A percentile compares a stretch with the other conserved stretches of the same genome.
These are phyloP conservation scores for Chionographis japonica DNA, from an alignment of 106 monocot genomes.

Conservation along the genomic window DNA sequence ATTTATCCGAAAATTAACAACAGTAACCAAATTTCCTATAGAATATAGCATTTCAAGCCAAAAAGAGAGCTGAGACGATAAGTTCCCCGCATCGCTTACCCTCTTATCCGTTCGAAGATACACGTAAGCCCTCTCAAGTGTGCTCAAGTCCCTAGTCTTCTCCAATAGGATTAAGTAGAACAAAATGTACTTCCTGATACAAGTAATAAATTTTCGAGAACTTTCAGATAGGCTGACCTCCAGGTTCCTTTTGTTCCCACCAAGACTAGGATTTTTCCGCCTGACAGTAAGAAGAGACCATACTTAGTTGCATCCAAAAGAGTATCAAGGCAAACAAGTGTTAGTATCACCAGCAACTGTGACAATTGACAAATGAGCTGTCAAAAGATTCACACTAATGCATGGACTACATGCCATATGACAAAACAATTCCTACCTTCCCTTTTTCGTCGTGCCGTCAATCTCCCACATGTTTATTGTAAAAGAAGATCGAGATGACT, in stretches of 20 bases:
- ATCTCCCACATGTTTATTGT: slow-evolving; percentile 99
- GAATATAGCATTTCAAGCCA: not conserved
- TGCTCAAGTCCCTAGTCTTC: slow-evolving; percentile 62
- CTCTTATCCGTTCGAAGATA: slow-evolving; percentile 92
- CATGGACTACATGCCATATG: not conserved
- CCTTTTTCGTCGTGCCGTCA: slow-evolving; percentile 76
- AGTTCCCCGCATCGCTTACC: slow-evolving; percentile 23
- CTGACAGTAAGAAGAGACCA: slow-evolving; percentile 26
- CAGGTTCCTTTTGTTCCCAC: slow-evolving; percentile 52
- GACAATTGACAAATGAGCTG: not conserved
- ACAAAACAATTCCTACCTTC: slow-evolving; percentile 32
- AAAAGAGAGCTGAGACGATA: not conserved
- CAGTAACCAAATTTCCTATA: not conserved
- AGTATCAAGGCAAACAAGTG: not conserved
- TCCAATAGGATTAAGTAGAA: slow-evolving; percentile 85
- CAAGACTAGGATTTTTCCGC: slow-evolving; percentile 45
- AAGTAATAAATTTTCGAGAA: slow-evolving; percentile 97
- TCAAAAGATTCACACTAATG: not conserved
- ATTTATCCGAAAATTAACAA: not conserved
- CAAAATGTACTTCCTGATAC: slow-evolving; percentile 88
- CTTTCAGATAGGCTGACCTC: slow-evolving; percentile 95
- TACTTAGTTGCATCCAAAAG: not conserved
- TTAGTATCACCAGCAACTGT: not conserved
- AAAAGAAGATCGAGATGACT: slow-evolving; percentile 83
- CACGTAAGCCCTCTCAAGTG: slow-evolving; percentile 80